Base-by-base conservation (phyloP, 495 filamentous ascomycete genomes). In the Penicillium maclennaniae region DNA sequence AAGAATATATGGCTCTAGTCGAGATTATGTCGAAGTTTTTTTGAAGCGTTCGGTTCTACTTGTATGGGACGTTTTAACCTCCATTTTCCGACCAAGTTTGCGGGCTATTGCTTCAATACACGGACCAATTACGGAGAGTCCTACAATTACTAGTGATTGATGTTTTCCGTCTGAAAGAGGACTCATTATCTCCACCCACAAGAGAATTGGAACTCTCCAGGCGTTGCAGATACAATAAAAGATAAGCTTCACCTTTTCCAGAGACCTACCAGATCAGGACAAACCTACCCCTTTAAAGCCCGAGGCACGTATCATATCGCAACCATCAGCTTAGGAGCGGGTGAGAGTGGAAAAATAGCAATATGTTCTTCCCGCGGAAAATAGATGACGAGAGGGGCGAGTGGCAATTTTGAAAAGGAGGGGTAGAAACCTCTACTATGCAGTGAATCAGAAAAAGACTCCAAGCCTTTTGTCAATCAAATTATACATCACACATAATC, bases 351-450 rank as follows among this genome's bases (percentile, higher is more conserved):
- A 34, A 34, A 34, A 34, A 12, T 14, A 1, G 6, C 27, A 31
- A 12, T 14, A 10, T 9, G 3, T 34, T 34, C 31, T 50, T 43
- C 25, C 48, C 39, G 36, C 48, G 40, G 23, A 39, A 26, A 38
- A 17, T 42, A 42, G 31, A 17, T 31, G n/a, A 43, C 39, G 39
- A 16, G 25, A 34, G 48, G 48, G 48, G 48, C 48, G 10, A 26
- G 39, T 50, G 48, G 48, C 48, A 50, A 50, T 15, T 20, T 39
- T 26, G 39, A 15, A 43, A 43, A 25, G 19, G 48, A 43, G 48
- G 48, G 48, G 48, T 39, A 19, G 36, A 39, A 40, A 17, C 38
- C 8, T 19, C 16, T 40, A 42, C 47, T 26, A 40, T 28, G 47
- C 10, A 34, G 31, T 34, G 8, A 12, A 48, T 21, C 45, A 17